Evolutionary conservation across 2,329 filamentous ascomycete species (phyloP), one percentile per base, ranked within the genome.

Genomic region (Aspergillus clavatus): DNA sequence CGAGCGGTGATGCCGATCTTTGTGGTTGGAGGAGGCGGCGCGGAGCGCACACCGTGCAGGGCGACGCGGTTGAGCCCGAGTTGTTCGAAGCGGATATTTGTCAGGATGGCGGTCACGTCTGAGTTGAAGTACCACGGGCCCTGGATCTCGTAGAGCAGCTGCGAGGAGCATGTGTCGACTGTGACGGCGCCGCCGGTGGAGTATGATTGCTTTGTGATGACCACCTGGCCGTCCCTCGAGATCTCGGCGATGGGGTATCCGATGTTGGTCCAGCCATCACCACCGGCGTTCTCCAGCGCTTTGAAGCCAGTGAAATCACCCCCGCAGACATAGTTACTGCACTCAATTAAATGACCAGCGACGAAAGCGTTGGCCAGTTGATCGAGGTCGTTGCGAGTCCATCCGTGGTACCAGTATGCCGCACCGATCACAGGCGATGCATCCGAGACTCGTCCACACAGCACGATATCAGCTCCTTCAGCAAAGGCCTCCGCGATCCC

Each of bases 81-180:
- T 42, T 81, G 71, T 38, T 77, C 72, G 48, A 83, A 77, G 46
- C 67, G 71, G 28, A 80, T 62, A n/a, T 72, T 63, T 38, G 71
- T 63, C 11, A 81, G 61, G 11, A 77, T 55, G 0, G 78, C 78
- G 0, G 73, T 78, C 23, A 80, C 77, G 50, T 81, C 78, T 0
- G 72, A 75, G 61, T 80, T 80, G 66, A 72, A 77, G 56, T 81
- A 81, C 67, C 71, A 74, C 0, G 73, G 74, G 4, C 76, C 76
- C 51, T 78, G 75, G 12, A 78, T 73, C 56, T 79, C 76, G 53
- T 78, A 80, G 2, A 80, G 53, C 2, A 79, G 62, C 48, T 80
- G 77, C 3, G 71, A 74, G 0, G 71, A 71, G 44, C 76, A 74
- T 0, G 77, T 80, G 43, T 78, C 72, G 6, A 73, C 69, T 1